Evolutionary conservation across 1,139 yeast genomes (phyloP).

Genomic region (Magnusiomyces ingens): DNA sequence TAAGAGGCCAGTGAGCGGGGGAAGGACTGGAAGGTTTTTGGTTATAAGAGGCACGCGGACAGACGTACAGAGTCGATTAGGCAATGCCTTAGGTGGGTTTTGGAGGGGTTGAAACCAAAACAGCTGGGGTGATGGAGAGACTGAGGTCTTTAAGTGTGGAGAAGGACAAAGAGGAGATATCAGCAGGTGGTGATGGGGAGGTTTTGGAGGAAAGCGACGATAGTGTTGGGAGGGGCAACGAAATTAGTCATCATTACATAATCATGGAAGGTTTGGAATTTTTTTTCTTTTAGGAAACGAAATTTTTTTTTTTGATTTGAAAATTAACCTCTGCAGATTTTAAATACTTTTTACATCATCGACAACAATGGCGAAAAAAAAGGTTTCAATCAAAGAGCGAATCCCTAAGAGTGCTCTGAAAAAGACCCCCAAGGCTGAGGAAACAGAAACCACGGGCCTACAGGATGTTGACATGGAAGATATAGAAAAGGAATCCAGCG

Average conservation of each 20-base stretch:
- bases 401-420: constrained; percentile 2
- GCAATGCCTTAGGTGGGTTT: too few relatives aligned
- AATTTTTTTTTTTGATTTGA: not conserved
- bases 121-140: too few relatives aligned
- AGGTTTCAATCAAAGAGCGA: not conserved
- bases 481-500: not conserved
- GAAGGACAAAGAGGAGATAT: too few relatives aligned
- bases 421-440: not conserved
- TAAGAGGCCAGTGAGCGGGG: too few relatives aligned
- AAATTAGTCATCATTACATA: constrained; percentile 2
- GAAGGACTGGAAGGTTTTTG: too few relatives aligned
- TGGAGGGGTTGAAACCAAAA: too few relatives aligned
- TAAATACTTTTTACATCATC: not conserved
- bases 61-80: too few relatives aligned
- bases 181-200: too few relatives aligned
- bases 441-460: not conserved
- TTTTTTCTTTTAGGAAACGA: not conserved
- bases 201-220: constrained; percentile 2
- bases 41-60: too few relatives aligned
- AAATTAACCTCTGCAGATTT: not conserved
- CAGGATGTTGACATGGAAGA: not conserved
- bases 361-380: constrained; percentile 5
- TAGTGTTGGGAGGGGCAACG: constrained; percentile 10
- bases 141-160: too few relatives aligned
- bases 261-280: not conserved